Percentiles rank a stretch among this genome's conserved stretches.
Conservation (phyloP, 768 basidiomycete genomes). For the Boletales sp. region DNA sequence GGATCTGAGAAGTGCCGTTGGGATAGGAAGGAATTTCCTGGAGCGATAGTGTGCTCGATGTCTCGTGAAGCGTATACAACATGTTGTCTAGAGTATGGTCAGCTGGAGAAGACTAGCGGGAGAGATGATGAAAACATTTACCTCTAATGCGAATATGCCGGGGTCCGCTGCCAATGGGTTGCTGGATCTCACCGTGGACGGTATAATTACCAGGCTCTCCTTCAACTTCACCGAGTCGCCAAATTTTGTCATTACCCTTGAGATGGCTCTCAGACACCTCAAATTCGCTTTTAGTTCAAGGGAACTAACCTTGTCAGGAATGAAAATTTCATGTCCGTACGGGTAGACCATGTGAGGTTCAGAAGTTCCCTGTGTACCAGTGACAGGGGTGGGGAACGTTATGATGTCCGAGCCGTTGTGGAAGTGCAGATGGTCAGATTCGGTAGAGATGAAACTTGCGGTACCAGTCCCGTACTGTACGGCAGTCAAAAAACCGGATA, state of each 20-base stretch:
- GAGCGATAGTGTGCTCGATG: conserved; percentile 53
- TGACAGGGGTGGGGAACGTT: conserved; percentile 48
- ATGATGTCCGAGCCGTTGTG: conserved; percentile 36
- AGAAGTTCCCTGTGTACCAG: conserved; percentile 33
- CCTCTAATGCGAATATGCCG: conserved; percentile 43
- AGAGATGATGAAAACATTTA: conserved; percentile 5
- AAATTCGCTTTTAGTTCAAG: neutral
- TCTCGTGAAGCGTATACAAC: conserved; percentile 53
- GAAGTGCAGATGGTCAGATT: conserved; percentile 35
- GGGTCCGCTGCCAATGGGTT: conserved; percentile 63
- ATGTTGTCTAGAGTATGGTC: conserved; percentile 38
- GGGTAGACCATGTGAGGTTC: conserved; percentile 68
- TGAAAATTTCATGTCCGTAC: conserved; percentile 52
- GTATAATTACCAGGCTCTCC: conserved; percentile 42
- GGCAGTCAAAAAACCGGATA: neutral
- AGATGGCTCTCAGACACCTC: neutral
- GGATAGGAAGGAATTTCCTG: conserved; percentile 47
- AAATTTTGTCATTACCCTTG: conserved; percentile 67
- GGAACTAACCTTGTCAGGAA: conserved; percentile 58
- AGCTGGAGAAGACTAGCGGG: neutral
- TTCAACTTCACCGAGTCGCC: conserved; percentile 50
- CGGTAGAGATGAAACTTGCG: conserved; percentile 49
- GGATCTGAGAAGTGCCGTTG: conserved; percentile 48
- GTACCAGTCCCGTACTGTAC: conserved; percentile 52
- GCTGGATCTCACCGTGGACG: conserved; percentile 59